Evolutionary conservation across 2,329 filamentous ascomycete genomes (phyloP), one percentile per base, ranked within the genome.

Genomic region (Colletotrichum tofieldiae): DNA sequence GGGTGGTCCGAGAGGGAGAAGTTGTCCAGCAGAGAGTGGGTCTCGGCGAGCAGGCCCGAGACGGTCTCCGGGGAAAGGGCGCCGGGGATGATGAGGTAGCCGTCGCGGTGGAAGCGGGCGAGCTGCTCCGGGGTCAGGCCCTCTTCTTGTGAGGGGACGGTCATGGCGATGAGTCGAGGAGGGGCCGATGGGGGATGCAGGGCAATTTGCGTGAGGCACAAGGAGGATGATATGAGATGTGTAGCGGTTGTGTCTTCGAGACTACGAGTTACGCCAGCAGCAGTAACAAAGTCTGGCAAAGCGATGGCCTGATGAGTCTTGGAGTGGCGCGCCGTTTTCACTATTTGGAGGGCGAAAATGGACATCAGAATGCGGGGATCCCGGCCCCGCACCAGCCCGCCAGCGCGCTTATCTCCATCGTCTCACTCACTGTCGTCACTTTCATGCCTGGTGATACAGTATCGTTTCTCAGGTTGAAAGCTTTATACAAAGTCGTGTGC

Each of bases 1-100:
- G 96, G 96, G 82, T 98, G 96, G 70, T 93, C 89, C 45, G 90
- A 86, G n/a, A 98, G 88, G 47, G 91, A 88, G 83, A 99, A 95
- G 73, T 88, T 86, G 65, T 90, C 85, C 60, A 98, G 93, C 74
- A 98, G 88, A 43, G 85, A 84, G 79, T 92, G 87, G 7, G 95
- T 96, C 82, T 97, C 94, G 73, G 84, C 81, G 23, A 98, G 89
- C 4, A 98, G 90, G 32, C 88, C 84, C 18, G 87, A 81, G 60
- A 96, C 90, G 23, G 93, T 94, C 1, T 87, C 80, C 0, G 87
- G 86, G 12, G 87, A 87, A 51, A 98, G 90, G 67, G 94, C 95
- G 78, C 93, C 83, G 1, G 93, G 94, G 77, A 99, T 89, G 77
- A 98, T 89, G 73, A 98, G 92, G 84, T 97, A 98, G 83, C 96